phyloP scores from a whole-genome alignment of 352 stramenopile genomes.

The Phytophthora cryptogea region DNA sequence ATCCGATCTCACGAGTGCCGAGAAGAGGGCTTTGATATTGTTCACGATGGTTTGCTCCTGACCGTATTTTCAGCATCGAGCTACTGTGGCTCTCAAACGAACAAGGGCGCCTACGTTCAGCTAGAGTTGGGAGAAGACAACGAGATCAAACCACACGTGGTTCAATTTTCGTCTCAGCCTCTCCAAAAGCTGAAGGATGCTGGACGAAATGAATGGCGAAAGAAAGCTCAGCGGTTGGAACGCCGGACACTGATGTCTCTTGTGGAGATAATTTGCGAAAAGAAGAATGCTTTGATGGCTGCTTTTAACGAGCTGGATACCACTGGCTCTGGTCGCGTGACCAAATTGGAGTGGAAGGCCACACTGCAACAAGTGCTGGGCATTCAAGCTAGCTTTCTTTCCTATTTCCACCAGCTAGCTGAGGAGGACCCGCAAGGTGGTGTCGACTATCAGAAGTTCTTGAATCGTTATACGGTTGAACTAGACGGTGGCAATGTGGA shows the following conservation, averaged over 20 bases:
- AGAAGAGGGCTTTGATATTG: constrained; percentile 89
- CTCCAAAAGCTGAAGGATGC: constrained; percentile 74
- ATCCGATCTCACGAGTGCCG: constrained; percentile 95
- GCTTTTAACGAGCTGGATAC: constrained; percentile 57
- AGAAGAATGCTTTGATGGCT: constrained; percentile 58
- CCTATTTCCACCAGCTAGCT: constrained; percentile 71
- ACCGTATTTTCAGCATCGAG: constrained; percentile 93
- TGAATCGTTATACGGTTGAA: constrained; percentile 77
- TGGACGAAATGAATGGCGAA: constrained; percentile 77
- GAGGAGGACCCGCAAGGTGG: constrained; percentile 44
- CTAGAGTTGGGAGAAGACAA: constrained; percentile 65
- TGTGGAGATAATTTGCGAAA: constrained; percentile 81
- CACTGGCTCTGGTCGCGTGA: constrained; percentile 42
- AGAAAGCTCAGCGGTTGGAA: constrained; percentile 75
- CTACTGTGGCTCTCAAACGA: constrained; percentile 92
- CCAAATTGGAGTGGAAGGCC: constrained; percentile 74
- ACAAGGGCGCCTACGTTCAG: constrained; percentile 86
- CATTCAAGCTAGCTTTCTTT: constrained; percentile 70
- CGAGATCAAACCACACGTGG: constrained; percentile 90
- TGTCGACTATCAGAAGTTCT: constrained; percentile 77
- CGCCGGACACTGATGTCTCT: constrained; percentile 79
- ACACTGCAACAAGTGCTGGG: constrained; percentile 59
- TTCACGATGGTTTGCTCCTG: constrained; percentile 84
- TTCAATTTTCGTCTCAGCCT: constrained; percentile 91
- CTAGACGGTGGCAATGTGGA: constrained; percentile 61